Evolutionary conservation across 495 filamentous ascomycete genomes (phyloP), one percentile per base, ranked within the genome.

Genomic region (Lineolata rhizophorae): DNA sequence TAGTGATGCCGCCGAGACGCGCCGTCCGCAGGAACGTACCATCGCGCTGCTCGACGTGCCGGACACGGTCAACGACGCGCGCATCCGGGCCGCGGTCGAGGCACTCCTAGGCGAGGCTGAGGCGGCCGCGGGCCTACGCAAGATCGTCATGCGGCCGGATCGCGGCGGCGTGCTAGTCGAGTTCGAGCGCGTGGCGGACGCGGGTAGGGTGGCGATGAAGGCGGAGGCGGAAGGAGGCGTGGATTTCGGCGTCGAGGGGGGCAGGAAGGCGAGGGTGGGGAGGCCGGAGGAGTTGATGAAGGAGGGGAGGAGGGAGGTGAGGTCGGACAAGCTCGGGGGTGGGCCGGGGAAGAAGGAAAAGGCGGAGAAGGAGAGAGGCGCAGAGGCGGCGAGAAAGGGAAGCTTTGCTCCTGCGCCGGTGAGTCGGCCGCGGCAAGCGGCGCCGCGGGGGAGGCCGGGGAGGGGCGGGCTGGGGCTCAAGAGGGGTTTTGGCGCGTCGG

Each of bases 91-190:
- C 8, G 8, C 8, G 22, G 8, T 25, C 22, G 27, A 30, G 27
- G 6, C 58, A 10, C 50, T 74, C 14, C 56, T 72, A 5, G n/a
- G n/a, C n/a, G n/a, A n/a, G n/a, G n/a, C n/a, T n/a, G 72, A 77
- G 36, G 62, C 65, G 8, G 64, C 74, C 30, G 67, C 65, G 14
- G 49, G 51, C 15, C 45, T 72, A 14, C 48, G 63, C 35, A 67
- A 70, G 45, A 55, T 75, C 20, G 43, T 58, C 10, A 46, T 74
- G 24, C 60, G 66, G 24, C 80, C 80, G 2, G 65, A 79, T 31
- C 76, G 87, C 36, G 66, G 72, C 40, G 85, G 87, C n/a, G 87
- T 83, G 6, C 72, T 84, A 31, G 60, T 93, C 27, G 87, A 95
- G 46, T 92, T 72, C 45, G 57, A 54, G 6, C 69, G 77, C 38